phyloP scores from a whole-genome alignment of 2,329 filamentous ascomycete genomes.

The Xylariaceae sp. region DNA sequence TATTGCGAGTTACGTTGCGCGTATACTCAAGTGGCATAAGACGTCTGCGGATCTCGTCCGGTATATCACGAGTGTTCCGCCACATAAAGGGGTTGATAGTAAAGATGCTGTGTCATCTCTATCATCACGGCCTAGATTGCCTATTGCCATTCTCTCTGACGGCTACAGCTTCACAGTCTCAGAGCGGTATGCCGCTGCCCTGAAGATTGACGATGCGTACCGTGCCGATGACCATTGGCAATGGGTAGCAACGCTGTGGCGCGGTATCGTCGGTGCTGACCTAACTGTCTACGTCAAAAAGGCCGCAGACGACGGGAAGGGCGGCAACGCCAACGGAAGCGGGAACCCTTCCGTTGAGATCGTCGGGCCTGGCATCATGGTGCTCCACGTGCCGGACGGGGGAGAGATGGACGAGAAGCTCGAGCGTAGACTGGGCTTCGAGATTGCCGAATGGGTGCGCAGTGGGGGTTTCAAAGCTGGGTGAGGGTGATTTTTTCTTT shows the following conservation, averaged over 20 bases:
- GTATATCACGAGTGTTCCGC: conserved; percentile 39
- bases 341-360: conserved; percentile 47
- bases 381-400: conserved; percentile 43
- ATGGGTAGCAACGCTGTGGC: conserved; percentile 94
- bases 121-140: conserved; percentile 38
- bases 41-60: conserved; percentile 65
- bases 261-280: conserved; percentile 77
- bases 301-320: conserved; percentile 18
- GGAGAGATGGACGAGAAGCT: conserved; percentile 59
- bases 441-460: conserved; percentile 76
- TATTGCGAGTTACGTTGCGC: conserved; percentile 58
- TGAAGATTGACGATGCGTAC: conserved; percentile 73
- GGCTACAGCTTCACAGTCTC: conserved; percentile 76
- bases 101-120: conserved; percentile 4
- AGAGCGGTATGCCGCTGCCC: conserved; percentile 66
- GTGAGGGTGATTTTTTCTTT: neutral
- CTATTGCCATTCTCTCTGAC: conserved; percentile 69
- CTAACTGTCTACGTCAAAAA: conserved; percentile 63
- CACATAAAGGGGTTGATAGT: neutral
- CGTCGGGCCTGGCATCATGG: conserved; percentile 47
- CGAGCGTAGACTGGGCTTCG: conserved; percentile 73
- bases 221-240: conserved; percentile 89
- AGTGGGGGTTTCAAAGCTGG: conserved; percentile 39
- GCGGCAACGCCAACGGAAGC: neutral
- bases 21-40: conserved; percentile 68